Percentiles rank a stretch among this genome's conserved stretches.
These are phyloP conservation scores for Aspergillus novoparasiticus DNA, from an alignment of 2,329 filamentous ascomycete genomes.

Conservation along the genomic window DNA sequence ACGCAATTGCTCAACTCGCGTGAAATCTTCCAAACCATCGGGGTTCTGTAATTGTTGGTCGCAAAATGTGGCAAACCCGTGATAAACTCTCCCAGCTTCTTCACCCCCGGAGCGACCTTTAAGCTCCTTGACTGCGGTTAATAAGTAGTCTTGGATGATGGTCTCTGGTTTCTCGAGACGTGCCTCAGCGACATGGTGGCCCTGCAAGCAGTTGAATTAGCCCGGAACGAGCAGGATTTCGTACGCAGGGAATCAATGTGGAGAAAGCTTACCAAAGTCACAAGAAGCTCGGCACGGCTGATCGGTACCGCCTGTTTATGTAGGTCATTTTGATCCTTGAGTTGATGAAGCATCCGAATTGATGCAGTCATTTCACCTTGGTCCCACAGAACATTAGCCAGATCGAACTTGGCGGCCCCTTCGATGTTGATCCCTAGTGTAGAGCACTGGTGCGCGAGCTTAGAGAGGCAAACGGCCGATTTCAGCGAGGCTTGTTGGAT, in stretches of 20 bases:
- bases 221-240: background rate
- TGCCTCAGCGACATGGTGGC: conserved; percentile 85
- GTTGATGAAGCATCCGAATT: conserved; percentile 80
- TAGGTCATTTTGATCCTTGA: conserved; percentile 64
- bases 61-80: conserved; percentile 94
- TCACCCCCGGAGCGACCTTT: conserved; percentile 67
- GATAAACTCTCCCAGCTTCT: conserved; percentile 85
- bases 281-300: conserved; percentile 76
- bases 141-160: conserved; percentile 84
- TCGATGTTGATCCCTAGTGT: conserved; percentile 75
- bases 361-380: conserved; percentile 87
- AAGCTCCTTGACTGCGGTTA: conserved; percentile 80
- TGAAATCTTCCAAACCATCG: conserved; percentile 81
- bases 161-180: conserved; percentile 86
- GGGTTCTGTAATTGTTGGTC: conserved; percentile 89
- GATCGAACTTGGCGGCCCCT: conserved; percentile 75
- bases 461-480: conserved; percentile 78
- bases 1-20: conserved; percentile 75
- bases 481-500: conserved; percentile 85
- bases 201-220: conserved; percentile 42
- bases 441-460: conserved; percentile 70
- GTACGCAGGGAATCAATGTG: background rate
- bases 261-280: conserved; percentile 65
- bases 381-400: conserved; percentile 90
- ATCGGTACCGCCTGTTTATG: conserved; percentile 71